A percentile compares a stretch with the other conserved stretches of the same genome.
Evolutionary conservation across 2,329 filamentous ascomycete genomes (phyloP).

Genomic region (Zymoseptoria tritici): DNA sequence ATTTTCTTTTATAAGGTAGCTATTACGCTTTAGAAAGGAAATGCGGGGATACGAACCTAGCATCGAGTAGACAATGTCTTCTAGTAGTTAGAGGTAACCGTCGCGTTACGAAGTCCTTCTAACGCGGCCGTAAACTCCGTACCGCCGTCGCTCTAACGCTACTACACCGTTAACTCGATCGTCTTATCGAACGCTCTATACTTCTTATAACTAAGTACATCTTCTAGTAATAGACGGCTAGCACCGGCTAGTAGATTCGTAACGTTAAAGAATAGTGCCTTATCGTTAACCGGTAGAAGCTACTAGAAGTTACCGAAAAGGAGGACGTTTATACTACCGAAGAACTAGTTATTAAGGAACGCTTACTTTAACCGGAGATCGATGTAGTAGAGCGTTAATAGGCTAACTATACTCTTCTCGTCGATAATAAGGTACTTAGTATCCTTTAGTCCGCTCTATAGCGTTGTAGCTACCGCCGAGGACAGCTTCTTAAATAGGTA

Average conservation of each 20-base stretch:
- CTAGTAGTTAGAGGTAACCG: no score
- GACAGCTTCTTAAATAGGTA: background rate
- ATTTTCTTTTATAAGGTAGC: no score
- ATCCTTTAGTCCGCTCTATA: background rate
- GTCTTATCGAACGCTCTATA: no score
- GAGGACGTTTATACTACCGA: background rate
- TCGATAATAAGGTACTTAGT: background rate
- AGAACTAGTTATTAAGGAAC: background rate
- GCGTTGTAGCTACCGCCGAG: background rate
- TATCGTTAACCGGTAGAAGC: background rate
- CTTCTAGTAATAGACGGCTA: no score
- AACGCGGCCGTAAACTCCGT: no score
- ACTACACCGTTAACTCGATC: no score
- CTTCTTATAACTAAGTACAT: no score
- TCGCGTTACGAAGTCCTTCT: no score
- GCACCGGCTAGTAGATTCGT: no score
- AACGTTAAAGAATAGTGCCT: no score
- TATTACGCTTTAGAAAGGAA: background rate
- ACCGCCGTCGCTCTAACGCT: no score
- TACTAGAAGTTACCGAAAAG: background rate
- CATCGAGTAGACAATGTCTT: background rate
- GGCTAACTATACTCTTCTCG: background rate
- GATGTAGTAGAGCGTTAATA: background rate
- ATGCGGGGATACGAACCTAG: background rate
- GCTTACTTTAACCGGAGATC: background rate